phyloP scores from a whole-genome alignment of 2,329 filamentous ascomycete genomes.

The Simplicillium sp. region DNA sequence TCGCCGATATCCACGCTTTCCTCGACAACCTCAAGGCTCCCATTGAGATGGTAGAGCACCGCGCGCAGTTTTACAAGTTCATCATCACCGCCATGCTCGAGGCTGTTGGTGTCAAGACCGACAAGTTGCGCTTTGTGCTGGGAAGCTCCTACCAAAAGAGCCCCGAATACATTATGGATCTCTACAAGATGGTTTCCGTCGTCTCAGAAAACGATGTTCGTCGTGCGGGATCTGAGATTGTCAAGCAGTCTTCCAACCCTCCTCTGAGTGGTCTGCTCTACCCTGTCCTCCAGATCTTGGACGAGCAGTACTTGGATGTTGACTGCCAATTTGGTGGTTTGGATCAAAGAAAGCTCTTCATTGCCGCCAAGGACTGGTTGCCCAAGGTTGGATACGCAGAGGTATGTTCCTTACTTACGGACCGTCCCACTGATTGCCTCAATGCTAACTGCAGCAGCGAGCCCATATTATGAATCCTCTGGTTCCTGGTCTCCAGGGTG shows the following conservation, averaged over 20 bases:
- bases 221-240: conserved; percentile 85
- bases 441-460: conserved; percentile 16
- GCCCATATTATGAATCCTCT: conserved; percentile 53
- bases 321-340: conserved; percentile 77
- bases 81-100: conserved; percentile 66
- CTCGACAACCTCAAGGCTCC: conserved; percentile 81
- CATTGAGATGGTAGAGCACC: conserved; percentile 73
- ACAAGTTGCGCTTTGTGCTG: conserved; percentile 73
- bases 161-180: conserved; percentile 74
- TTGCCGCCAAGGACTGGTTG: conserved; percentile 73
- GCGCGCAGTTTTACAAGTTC: conserved; percentile 75
- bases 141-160: conserved; percentile 75
- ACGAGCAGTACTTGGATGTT: conserved; percentile 81
- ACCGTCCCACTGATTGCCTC: background rate
- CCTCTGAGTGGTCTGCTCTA: conserved; percentile 44
- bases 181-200: conserved; percentile 65
- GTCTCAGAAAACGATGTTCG: conserved; percentile 74
- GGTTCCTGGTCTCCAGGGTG: conserved; percentile 75
- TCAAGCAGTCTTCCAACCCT: conserved; percentile 80
- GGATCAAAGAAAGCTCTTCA: conserved; percentile 87
- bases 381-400: conserved; percentile 79
- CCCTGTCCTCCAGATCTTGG: conserved; percentile 65
- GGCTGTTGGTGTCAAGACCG: conserved; percentile 68
- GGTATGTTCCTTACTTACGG: conserved; percentile 16
- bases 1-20: conserved; percentile 68